Evolutionary conservation across 2,329 filamentous ascomycete species (phyloP), one percentile per base, ranked within the genome.

Genomic region (Conoideocrella luteorostrata): DNA sequence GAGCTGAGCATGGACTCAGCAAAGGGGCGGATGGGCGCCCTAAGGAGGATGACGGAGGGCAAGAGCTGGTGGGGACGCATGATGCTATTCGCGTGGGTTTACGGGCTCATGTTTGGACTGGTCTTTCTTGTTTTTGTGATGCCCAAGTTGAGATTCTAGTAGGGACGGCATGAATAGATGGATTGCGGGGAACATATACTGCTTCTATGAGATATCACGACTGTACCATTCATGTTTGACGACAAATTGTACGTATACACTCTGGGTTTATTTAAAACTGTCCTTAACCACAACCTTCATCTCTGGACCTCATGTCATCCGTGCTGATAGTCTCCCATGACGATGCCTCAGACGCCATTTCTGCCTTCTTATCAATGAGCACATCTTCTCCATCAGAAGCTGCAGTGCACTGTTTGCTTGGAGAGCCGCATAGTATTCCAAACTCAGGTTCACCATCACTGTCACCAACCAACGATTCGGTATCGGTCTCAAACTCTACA

Each of bases 21-120:
- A 4, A 80, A 80, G 42, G 77, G 79, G 50, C 72, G 80, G 50
- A 94, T 97, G 87, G 84, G 86, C 2, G 74, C 78, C 56, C 63
- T 97, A 59, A 72, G 79, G 53, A 75, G 75, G 41, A 88, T 95
- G 81, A 88, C 84, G 13, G 91, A 96, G 68, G 90, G 89, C 4
- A 83, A 84, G 60, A 89, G 89, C 0, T 94, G 86, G 85, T 88
- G 78, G 80, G 89, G 85, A 5, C 70, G 90, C 41, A 78, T 95
- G 70, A 72, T 91, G 66, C 71, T 96, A 48, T 95, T 93, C 69
- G 84, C 73, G 30, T 85, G 87, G 75, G 89, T 96, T 39, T 86
- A 83, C 55, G 88, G 79, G 23, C 63, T 96, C 49, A 91, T 88
- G 82, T 55, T 94, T n/a, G 66, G 80, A 21, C 77, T 88, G 15